A percentile compares a stretch with the other conserved stretches of the same genome.
Evolutionary conservation across 306 rosid genomes (phyloP).

Genomic region (Hippophae rhamnoides): DNA sequence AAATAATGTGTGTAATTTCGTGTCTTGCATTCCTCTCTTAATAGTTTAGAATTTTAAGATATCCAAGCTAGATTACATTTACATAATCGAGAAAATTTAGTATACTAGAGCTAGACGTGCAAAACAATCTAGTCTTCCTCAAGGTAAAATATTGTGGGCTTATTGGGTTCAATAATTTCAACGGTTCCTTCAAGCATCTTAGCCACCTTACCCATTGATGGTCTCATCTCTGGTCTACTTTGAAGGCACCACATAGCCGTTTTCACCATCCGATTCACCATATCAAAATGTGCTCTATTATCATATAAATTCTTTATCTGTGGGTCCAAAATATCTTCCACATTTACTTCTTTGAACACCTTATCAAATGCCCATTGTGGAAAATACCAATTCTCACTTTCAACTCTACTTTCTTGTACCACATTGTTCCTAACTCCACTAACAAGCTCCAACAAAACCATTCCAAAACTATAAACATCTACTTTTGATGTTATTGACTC

Average conservation of each 20-base stretch:
- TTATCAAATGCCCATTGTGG: too few relatives aligned
- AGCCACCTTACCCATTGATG: conserved; percentile 93
- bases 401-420: too few relatives aligned
- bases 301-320: conserved; percentile 53
- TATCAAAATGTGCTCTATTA: conserved; percentile 39
- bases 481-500: conserved; percentile 78
- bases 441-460: conserved; percentile 49
- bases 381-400: too few relatives aligned
- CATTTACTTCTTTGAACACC: conserved; percentile 37
- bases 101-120: too few relatives aligned
- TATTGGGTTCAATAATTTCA: conserved; percentile 17
- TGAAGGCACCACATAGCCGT: conserved; percentile 97
- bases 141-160: too few relatives aligned
- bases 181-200: conserved; percentile 92
- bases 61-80: too few relatives aligned
- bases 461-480: conserved; percentile 81
- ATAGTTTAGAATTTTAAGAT: too few relatives aligned
- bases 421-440: too few relatives aligned
- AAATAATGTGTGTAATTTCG: too few relatives aligned
- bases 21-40: too few relatives aligned
- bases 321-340: conserved; percentile 68
- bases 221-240: conserved; percentile 68
- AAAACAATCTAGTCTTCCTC: too few relatives aligned
- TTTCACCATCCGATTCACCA: conserved; percentile 76
- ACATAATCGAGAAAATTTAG: too few relatives aligned